phyloP scores from a whole-genome alignment of 2,329 filamentous ascomycete species.

The Magnaporthiopsis incrustans region DNA sequence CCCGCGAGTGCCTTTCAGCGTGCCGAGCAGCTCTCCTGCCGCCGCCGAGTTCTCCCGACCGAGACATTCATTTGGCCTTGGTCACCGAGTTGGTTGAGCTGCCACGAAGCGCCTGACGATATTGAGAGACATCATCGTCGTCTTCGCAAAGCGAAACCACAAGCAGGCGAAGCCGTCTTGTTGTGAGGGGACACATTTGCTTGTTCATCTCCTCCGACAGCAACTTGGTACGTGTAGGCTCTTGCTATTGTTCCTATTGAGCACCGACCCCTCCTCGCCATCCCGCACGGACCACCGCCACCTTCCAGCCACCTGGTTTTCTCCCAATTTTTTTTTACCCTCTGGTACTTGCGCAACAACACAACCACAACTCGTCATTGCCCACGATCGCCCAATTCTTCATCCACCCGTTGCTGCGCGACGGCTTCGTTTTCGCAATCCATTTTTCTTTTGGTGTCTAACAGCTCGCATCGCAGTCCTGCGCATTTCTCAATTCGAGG shows the following conservation, averaged over 20 bases:
- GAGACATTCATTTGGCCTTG: constrained; percentile 9
- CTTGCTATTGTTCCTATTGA: constrained; percentile 11
- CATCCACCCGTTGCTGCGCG: neutral
- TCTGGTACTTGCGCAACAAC: no score
- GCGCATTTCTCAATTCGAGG: constrained; percentile 12
- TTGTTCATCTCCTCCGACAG: constrained; percentile 80
- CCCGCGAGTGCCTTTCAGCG: constrained; percentile 5
- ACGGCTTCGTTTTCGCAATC: no score
- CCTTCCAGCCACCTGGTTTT: no score
- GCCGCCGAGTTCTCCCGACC: constrained; percentile 6
- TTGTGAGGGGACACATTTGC: constrained; percentile 84
- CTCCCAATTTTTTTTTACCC: no score
- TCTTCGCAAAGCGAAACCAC: constrained; percentile 26
- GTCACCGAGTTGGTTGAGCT: constrained; percentile 2
- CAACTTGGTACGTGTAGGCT: constrained; percentile 46
- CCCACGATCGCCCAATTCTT: constrained; percentile 8
- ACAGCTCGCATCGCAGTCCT: constrained; percentile 15
- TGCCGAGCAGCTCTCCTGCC: constrained; percentile 1
- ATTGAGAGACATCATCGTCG: constrained; percentile 10
- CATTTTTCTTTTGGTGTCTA: neutral
- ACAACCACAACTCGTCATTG: neutral
- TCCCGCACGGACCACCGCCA: neutral
- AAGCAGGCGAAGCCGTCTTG: constrained; percentile 17
- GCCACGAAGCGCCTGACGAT: constrained; percentile 5
- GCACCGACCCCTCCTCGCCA: neutral